Percentiles rank a stretch among this genome's conserved stretches.
phyloP scores from a whole-genome alignment of 768 basidiomycete species.

The Mycena chlorophos region DNA sequence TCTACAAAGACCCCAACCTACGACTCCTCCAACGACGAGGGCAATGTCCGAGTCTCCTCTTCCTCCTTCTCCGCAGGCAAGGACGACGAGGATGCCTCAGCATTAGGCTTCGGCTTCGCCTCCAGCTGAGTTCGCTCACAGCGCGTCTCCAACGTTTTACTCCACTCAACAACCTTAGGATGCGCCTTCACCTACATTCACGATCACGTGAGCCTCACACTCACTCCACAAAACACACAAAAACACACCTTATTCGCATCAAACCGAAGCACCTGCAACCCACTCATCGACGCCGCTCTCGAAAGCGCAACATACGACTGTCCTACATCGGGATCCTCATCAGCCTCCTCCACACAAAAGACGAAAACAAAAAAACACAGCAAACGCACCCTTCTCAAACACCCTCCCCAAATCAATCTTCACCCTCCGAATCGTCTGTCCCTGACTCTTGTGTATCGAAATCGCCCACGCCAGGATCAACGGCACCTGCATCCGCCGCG shows the following conservation, averaged over 20 bases:
- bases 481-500: constrained; percentile 53
- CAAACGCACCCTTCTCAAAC: constrained; percentile 62
- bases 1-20: too few relatives aligned
- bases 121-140: too few relatives aligned
- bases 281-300: constrained; percentile 61
- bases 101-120: too few relatives aligned
- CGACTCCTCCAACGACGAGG: too few relatives aligned
- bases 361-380: not conserved
- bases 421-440: constrained; percentile 77
- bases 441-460: constrained; percentile 83
- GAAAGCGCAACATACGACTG: constrained; percentile 68
- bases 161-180: constrained; percentile 59
- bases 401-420: constrained; percentile 77
- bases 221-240: not conserved
- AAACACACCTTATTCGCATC: constrained; percentile 50
- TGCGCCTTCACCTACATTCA: constrained; percentile 48
- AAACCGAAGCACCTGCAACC: constrained; percentile 64
- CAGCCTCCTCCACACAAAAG: not conserved
- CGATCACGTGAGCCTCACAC: not conserved
- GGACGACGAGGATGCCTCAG: too few relatives aligned
- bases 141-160: not conserved
- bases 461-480: constrained; percentile 80
- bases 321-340: constrained; percentile 32
- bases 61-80: not conserved
- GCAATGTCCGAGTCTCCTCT: not conserved